phyloP scores from a whole-genome alignment of 2,329 filamentous ascomycete species.

The Hymenotorrendiella dingleyae region DNA sequence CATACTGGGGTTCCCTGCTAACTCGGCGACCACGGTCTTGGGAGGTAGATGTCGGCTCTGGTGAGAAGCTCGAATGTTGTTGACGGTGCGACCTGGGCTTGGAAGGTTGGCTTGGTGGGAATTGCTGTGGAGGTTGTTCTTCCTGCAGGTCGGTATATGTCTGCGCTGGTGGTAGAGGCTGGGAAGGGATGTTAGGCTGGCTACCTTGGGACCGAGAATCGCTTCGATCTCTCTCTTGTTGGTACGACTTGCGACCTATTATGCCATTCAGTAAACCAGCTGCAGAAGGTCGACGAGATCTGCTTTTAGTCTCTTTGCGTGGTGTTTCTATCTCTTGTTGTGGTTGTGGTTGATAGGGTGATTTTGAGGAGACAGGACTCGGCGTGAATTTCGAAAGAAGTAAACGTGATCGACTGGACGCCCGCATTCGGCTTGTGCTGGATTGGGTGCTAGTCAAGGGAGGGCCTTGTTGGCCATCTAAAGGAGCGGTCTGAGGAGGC shows the following conservation, averaged over 20 bases:
- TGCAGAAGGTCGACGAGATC: constrained; percentile 21
- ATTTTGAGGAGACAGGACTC: constrained; percentile 1
- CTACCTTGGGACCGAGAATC: constrained; percentile 17
- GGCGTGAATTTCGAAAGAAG: constrained; percentile 10
- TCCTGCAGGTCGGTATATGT: constrained; percentile 25
- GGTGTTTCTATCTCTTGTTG: background rate
- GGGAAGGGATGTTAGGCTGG: constrained; percentile 4
- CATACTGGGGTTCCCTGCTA: constrained; percentile 25
- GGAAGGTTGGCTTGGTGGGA: no score
- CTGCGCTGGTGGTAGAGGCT: constrained; percentile 15
- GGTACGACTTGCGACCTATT: constrained; percentile 17
- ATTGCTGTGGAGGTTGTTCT: constrained; percentile 6
- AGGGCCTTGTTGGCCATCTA: constrained; percentile 2
- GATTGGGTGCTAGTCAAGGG: background rate
- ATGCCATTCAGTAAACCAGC: constrained; percentile 23
- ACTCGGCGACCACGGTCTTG: constrained; percentile 16
- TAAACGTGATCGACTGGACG: constrained; percentile 10
- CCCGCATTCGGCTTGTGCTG: no score
- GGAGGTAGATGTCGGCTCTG: constrained; percentile 8
- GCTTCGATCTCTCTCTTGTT: constrained; percentile 19
- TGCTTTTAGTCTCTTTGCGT: constrained; percentile 13
- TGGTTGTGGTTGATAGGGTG: background rate
- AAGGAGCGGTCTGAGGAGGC: background rate
- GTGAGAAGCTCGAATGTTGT: constrained; percentile 3
- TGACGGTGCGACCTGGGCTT: constrained; percentile 3